Evolutionary conservation across 352 stramenopile genomes (phyloP).

Genomic region (Plasmopara viticola): DNA sequence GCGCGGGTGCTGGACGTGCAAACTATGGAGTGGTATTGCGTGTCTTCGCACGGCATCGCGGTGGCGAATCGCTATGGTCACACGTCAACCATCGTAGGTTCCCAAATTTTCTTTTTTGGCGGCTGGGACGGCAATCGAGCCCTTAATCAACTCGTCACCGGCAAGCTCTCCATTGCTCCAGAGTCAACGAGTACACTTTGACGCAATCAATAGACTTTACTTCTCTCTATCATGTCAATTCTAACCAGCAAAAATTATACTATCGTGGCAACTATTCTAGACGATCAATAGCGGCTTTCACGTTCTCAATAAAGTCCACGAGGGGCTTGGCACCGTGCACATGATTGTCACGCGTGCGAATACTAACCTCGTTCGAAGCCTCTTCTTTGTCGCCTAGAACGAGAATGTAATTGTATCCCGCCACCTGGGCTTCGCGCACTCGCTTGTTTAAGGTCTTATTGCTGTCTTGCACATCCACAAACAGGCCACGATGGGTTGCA

Average conservation of each 20-base stretch:
- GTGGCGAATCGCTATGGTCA: slow-evolving; percentile 73
- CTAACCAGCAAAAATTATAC: neutral
- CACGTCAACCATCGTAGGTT: slow-evolving; percentile 50
- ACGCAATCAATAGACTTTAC: slow-evolving; percentile 10
- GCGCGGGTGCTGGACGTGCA: slow-evolving; percentile 51
- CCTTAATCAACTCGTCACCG: slow-evolving; percentile 69
- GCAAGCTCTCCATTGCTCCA: slow-evolving; percentile 31
- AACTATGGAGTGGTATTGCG: slow-evolving; percentile 57
- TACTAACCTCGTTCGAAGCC: slow-evolving; percentile 46
- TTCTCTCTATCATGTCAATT: slow-evolving; percentile 19
- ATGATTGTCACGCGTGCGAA: slow-evolving; percentile 79
- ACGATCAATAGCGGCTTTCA: slow-evolving; percentile 46
- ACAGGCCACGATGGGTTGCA: slow-evolving; percentile 27
- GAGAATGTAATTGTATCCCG: slow-evolving; percentile 83
- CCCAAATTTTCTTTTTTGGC: slow-evolving; percentile 70
- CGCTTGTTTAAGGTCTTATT: slow-evolving; percentile 85
- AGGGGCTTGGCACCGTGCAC: slow-evolving; percentile 65
- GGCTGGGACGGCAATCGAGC: slow-evolving; percentile 79
- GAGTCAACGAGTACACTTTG: slow-evolving; percentile 7
- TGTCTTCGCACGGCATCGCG: slow-evolving; percentile 29
- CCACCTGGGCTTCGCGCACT: slow-evolving; percentile 72
- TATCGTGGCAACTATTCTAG: slow-evolving; percentile 42
- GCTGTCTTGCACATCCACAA: slow-evolving; percentile 64
- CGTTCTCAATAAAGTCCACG: slow-evolving; percentile 43
- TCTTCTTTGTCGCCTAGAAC: slow-evolving; percentile 75